Evolutionary conservation across 345 rosid genomes (phyloP).

Genomic region (Brassica carinata): DNA sequence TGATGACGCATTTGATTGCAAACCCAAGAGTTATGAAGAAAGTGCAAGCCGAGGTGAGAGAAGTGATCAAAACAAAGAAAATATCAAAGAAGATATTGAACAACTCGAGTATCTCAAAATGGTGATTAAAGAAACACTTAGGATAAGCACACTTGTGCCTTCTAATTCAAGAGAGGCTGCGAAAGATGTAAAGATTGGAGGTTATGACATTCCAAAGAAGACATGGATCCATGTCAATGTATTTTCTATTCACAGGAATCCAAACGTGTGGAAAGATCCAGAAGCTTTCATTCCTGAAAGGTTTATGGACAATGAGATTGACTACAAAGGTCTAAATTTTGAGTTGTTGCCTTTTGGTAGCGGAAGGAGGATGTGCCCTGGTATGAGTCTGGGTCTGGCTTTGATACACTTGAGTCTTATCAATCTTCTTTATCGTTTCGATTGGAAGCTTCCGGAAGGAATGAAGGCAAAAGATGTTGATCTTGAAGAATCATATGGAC

Average conservation of each 20-base stretch:
- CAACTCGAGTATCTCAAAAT: slow-evolving; percentile 25
- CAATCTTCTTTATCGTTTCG: slow-evolving; percentile 48
- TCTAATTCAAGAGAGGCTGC: slow-evolving; percentile 32
- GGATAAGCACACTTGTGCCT: slow-evolving; percentile 26
- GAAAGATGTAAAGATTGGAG: slow-evolving; percentile 18
- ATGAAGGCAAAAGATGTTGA: slow-evolving; percentile 46
- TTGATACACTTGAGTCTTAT: slow-evolving; percentile 52
- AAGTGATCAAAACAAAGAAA: slow-evolving; percentile 28
- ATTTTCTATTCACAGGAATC: slow-evolving; percentile 27
- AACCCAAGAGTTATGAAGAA: slow-evolving; percentile 38
- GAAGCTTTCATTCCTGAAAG: slow-evolving; percentile 31
- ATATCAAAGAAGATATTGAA: slow-evolving; percentile 29
- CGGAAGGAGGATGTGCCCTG: slow-evolving; percentile 71
- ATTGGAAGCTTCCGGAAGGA: slow-evolving; percentile 58
- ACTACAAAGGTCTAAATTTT: slow-evolving; percentile 54
- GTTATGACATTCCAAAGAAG: slow-evolving; percentile 27
- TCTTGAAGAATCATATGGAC: slow-evolving; percentile 54
- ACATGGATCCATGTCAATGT: slow-evolving; percentile 36
- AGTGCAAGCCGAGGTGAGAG: slow-evolving; percentile 32
- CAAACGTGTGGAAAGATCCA: slow-evolving; percentile 37
- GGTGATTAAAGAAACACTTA: slow-evolving; percentile 36
- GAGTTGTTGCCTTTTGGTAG: slow-evolving; percentile 62
- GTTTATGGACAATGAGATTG: slow-evolving; percentile 36
- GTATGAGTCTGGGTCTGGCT: slow-evolving; percentile 43
- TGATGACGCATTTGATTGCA: slow-evolving; percentile 27